Evolutionary conservation across 1,284 basidiomycete species (phyloP).

Genomic region (Amylostereum areolatum): DNA sequence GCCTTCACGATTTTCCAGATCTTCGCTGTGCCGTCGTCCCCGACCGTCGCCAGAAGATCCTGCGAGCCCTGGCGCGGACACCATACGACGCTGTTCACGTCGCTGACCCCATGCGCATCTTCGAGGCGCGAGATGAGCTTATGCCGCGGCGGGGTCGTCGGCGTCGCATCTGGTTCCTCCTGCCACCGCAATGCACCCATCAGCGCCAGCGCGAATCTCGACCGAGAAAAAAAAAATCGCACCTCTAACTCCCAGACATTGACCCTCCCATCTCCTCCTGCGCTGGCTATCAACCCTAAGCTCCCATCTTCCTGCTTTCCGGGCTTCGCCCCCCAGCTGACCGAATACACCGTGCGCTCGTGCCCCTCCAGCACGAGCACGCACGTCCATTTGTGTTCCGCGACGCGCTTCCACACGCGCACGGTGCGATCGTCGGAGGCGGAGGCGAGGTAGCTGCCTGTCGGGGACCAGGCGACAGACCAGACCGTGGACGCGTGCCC

Average conservation of each 20-base stretch:
- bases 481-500: slow-evolving; percentile 91
- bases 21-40: slow-evolving; percentile 71
- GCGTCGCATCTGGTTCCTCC: slow-evolving; percentile 15
- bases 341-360: slow-evolving; percentile 71
- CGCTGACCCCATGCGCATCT: slow-evolving; percentile 66
- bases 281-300: slow-evolving; percentile 70
- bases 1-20: slow-evolving; percentile 47
- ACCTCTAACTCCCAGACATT: slow-evolving; percentile 71
- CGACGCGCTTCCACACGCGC: slow-evolving; percentile 60
- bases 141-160: slow-evolving; percentile 26
- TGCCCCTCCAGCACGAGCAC: slow-evolving; percentile 55
- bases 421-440: slow-evolving; percentile 76
- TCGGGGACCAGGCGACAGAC: slow-evolving; percentile 80
- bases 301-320: slow-evolving; percentile 16
- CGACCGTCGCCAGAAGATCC: slow-evolving; percentile 68
- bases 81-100: slow-evolving; percentile 78
- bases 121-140: slow-evolving; percentile 46
- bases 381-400: slow-evolving; percentile 54
- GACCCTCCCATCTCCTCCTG: slow-evolving; percentile 74
- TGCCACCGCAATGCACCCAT: slow-evolving; percentile 2
- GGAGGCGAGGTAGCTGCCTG: slow-evolving; percentile 80
- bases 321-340: slow-evolving; percentile 59
- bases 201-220: too few species aligned
- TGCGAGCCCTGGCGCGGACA: slow-evolving; percentile 57
- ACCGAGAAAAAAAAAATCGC: slow-evolving; percentile 22